Evolutionary conservation across 192 early-diverging fungal species (phyloP).

Genomic region (Backusella morwellensis): DNA sequence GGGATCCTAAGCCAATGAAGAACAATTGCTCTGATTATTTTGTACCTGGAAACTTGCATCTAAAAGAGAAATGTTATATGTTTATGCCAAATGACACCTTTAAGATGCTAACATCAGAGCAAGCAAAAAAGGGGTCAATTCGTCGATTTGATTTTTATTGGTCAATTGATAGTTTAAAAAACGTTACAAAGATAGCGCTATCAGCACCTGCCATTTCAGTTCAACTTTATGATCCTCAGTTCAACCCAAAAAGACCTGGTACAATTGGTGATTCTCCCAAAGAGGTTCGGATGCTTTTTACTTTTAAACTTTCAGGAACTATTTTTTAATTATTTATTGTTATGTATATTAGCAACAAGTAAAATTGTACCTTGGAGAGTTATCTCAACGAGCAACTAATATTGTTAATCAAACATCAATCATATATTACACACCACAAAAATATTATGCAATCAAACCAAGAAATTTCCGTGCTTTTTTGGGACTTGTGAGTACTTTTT

Average conservation of each 20-base stretch:
- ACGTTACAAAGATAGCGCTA: background rate
- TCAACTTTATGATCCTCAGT: slow-evolving; percentile 16
- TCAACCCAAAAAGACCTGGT: background rate
- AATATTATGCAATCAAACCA: background rate
- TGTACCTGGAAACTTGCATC: too few relatives aligned
- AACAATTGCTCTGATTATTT: background rate
- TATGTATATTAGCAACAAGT: too few relatives aligned
- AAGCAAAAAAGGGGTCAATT: background rate
- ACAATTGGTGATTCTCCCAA: background rate
- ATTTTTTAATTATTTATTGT: too few relatives aligned
- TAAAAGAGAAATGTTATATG: background rate
- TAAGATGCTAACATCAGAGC: background rate
- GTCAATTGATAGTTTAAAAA: slow-evolving; percentile 9
- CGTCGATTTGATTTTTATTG: slow-evolving; percentile 19
- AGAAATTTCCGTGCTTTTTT: background rate
- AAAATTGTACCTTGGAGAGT: too few relatives aligned
- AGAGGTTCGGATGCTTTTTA: background rate
- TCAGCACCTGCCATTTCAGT: background rate
- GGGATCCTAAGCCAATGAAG: background rate
- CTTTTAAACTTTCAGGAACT: too few relatives aligned
- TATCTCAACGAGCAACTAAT: too few relatives aligned
- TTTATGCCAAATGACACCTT: background rate
- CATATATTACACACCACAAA: background rate
- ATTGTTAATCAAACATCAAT: background rate
- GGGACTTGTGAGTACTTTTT: background rate